These are phyloP conservation scores for Apiotrichum mycotoxinovorans DNA, from an alignment of 1,284 basidiomycete genomes.

Conservation along the genomic window DNA sequence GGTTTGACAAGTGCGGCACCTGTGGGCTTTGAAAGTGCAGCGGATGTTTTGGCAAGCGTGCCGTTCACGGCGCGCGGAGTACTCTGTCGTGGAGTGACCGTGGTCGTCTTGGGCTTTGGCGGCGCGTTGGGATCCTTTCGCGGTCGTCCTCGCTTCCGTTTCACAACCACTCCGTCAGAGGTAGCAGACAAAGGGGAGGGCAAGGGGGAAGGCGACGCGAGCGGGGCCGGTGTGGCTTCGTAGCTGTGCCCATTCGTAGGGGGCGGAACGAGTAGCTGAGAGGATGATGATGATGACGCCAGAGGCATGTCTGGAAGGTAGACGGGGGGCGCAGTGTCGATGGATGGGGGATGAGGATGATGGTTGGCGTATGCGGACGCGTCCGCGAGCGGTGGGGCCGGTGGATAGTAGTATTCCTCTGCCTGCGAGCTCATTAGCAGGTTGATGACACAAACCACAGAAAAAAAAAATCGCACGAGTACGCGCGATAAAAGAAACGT, in stretches of 20 bases:
- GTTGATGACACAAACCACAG: no score
- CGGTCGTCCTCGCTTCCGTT: conserved; percentile 24
- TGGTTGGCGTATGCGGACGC: not conserved
- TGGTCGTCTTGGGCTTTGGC: not conserved
- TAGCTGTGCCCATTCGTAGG: conserved; percentile 11
- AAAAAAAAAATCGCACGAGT: not conserved
- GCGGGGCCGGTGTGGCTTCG: conserved; percentile 1
- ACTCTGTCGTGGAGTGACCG: conserved; percentile 6
- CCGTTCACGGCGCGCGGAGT: not conserved
- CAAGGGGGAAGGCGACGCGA: conserved; percentile 13
- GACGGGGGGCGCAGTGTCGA: not conserved
- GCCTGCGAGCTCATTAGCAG: no score
- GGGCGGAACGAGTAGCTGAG: conserved; percentile 11
- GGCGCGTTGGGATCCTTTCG: not conserved
- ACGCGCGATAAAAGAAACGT: conserved; percentile 4
- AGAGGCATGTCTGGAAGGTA: not conserved
- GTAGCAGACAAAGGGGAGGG: conserved; percentile 2
- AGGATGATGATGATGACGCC: conserved; percentile 11
- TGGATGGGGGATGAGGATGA: not conserved
- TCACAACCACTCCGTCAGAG: conserved; percentile 9
- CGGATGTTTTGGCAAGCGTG: not conserved
- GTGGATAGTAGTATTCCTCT: conserved; percentile 17
- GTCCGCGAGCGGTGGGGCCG: not conserved
- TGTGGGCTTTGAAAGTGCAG: no score
- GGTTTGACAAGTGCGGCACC: no score